Conservation (phyloP, 2,329 filamentous ascomycete species). For the Penicillium psychrosexuale region DNA sequence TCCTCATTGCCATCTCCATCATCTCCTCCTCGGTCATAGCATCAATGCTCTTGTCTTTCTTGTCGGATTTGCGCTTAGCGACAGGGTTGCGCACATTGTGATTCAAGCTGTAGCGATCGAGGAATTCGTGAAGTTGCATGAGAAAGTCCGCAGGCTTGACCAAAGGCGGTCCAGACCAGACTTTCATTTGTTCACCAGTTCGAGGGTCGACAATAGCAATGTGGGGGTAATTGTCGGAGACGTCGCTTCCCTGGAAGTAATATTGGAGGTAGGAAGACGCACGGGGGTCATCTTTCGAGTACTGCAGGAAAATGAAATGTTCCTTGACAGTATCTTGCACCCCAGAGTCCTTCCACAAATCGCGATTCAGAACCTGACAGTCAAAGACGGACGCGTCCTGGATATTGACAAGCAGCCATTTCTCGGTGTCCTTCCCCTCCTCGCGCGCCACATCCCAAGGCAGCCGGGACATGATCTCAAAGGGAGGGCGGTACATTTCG, state of each 20-base stretch:
- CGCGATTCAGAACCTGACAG: conserved; percentile 88
- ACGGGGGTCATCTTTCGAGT: conserved; percentile 76
- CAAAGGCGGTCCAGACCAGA: conserved; percentile 84
- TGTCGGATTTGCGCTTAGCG: conserved; percentile 69
- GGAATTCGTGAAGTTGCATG: conserved; percentile 87
- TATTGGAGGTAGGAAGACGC: conserved; percentile 82
- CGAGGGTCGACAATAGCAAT: conserved; percentile 93
- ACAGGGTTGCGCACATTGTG: conserved; percentile 90
- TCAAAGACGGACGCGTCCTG: conserved; percentile 92
- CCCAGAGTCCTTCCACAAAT: conserved; percentile 87
- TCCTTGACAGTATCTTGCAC: conserved; percentile 79
- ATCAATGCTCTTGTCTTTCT: conserved; percentile 70
- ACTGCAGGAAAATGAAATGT: conserved; percentile 95
- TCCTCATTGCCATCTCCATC: conserved; percentile 88
- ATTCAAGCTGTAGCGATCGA: conserved; percentile 93
- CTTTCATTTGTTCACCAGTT: conserved; percentile 94
- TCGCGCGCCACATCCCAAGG: conserved; percentile 83
- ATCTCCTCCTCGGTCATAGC: conserved; percentile 97
- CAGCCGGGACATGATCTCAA: conserved; percentile 77
- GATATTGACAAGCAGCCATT: conserved; percentile 94
- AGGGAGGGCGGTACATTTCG: conserved; percentile 88
- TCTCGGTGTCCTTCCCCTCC: conserved; percentile 80
- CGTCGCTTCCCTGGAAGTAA: conserved; percentile 78
- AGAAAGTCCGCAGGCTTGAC: conserved; percentile 76
- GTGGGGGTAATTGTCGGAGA: conserved; percentile 87